A percentile compares a stretch with the other conserved stretches of the same genome.
phyloP scores from a whole-genome alignment of 306 rosid species.

The Crotalaria pallida region DNA sequence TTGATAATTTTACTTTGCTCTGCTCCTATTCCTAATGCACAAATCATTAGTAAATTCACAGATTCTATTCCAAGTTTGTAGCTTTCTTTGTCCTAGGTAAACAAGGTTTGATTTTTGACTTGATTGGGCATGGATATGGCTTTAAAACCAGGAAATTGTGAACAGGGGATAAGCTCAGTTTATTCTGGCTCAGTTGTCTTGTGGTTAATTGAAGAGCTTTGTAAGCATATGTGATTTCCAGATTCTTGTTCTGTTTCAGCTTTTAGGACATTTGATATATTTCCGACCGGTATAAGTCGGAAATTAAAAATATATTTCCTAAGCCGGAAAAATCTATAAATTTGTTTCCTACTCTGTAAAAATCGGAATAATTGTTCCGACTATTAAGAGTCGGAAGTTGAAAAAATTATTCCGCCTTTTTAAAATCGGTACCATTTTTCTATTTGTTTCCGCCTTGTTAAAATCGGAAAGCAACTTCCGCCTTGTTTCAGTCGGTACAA shows the following conservation, averaged over 20 bases:
- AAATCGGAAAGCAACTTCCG: too few relatives aligned
- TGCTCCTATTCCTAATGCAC: neutral
- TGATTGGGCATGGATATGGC: neutral
- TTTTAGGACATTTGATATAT: constrained; percentile 8
- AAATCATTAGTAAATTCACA: neutral
- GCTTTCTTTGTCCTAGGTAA: neutral
- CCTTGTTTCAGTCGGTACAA: too few relatives aligned
- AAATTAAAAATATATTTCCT: too few relatives aligned
- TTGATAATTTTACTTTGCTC: neutral
- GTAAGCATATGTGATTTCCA: neutral
- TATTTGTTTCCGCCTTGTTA: too few relatives aligned
- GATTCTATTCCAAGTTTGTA: neutral
- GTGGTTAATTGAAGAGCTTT: neutral
- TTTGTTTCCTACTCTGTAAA: too few relatives aligned
- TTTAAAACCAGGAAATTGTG: neutral
- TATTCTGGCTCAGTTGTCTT: neutral
- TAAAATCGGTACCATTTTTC: too few relatives aligned
- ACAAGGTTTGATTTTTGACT: neutral
- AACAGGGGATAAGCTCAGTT: neutral
- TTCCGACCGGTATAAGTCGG: too few relatives aligned
- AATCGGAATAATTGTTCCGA: too few relatives aligned
- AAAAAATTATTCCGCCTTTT: too few relatives aligned
- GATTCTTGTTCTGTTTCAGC: constrained; percentile 24
- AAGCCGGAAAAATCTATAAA: too few relatives aligned
- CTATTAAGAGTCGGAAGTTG: too few relatives aligned